Base-by-base conservation (phyloP, 345 rosid genomes). In the Eucalyptus tenuipes region DNA sequence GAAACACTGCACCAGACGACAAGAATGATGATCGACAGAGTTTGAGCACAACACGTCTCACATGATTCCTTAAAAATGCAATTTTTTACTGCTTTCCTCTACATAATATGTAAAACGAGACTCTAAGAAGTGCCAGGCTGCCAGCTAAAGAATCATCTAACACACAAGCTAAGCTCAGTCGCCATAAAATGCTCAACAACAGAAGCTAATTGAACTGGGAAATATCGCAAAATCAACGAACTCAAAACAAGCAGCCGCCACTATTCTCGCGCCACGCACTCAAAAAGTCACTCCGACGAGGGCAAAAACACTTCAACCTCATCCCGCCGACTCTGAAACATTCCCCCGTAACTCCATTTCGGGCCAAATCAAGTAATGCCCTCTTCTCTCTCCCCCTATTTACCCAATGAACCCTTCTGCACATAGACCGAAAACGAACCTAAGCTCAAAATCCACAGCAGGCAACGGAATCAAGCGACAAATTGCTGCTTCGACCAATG, bases 21-120 rank as follows among this genome's bases (percentile, higher is more conserved):
- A 64, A n/a, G 20, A 64, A n/a, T n/a, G 31, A 64, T 14, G 14
- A 64, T 64, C 1, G 18, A 7, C 2, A 0, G 37, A 14, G 75
- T 8, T 13, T 5, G 0, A 0, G 37, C 75, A 64, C 37, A 64
- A 1, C 37, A 64, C 3, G 0, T 13, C 20, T n/a, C 18, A 64
- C 37, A 4, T 0, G 18, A 64, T 64, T 0, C 0, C 37, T n/a
- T 1, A 29, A 29, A 13, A 64, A 18, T 14, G 37, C 17, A 27
- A 64, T 3, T n/a, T n/a, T 64, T 64, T 0, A 14, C 71, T 0
- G 0, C 0, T 64, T n/a, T n/a, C 18, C 71, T 29, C 15, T 14
- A 64, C 33, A 64, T 64, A 64, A n/a, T n/a, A 64, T 64, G 33
- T 13, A 64, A 64, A 64, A 64, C 8, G 3, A n/a, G 33, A n/a